phyloP scores from a whole-genome alignment of 2,329 filamentous ascomycete species.

The Fusarium dlaminii region DNA sequence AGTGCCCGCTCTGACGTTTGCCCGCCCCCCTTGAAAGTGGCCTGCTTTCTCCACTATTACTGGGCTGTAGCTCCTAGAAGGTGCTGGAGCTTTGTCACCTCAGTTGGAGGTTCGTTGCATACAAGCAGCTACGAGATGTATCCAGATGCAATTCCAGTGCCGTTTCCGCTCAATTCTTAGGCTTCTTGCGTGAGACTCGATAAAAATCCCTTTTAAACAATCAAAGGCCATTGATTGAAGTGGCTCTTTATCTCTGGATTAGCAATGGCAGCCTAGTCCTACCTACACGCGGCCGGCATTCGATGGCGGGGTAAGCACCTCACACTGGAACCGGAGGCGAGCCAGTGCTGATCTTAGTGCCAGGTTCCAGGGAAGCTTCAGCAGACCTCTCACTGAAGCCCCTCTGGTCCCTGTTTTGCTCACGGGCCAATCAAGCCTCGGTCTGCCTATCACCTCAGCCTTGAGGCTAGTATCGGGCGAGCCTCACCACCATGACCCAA shows the following conservation, averaged over 20 bases:
- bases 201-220: background rate
- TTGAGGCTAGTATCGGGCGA: constrained; percentile 32
- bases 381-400: constrained; percentile 13
- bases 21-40: constrained; percentile 9
- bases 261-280: constrained; percentile 17
- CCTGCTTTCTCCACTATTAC: constrained; percentile 34
- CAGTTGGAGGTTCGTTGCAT: background rate
- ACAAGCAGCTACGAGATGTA: constrained; percentile 12
- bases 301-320: constrained; percentile 33
- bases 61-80: constrained; percentile 37
- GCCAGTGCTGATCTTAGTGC: background rate
- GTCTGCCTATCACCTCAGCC: constrained; percentile 30
- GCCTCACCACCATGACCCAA: constrained; percentile 41
- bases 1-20: constrained; percentile 34
- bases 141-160: background rate
- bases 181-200: background rate
- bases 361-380: constrained; percentile 8
- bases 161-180: background rate
- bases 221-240: background rate
- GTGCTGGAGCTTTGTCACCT: constrained; percentile 35
- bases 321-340: background rate
- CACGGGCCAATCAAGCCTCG: constrained; percentile 20
- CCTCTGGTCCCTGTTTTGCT: background rate
- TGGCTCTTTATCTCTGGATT: background rate
- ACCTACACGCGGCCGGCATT: constrained; percentile 30